Percentiles rank a stretch among this genome's conserved stretches.
Conservation (phyloP, 164 flowering plant genomes). For the Tetrastigma voinierianum region DNA sequence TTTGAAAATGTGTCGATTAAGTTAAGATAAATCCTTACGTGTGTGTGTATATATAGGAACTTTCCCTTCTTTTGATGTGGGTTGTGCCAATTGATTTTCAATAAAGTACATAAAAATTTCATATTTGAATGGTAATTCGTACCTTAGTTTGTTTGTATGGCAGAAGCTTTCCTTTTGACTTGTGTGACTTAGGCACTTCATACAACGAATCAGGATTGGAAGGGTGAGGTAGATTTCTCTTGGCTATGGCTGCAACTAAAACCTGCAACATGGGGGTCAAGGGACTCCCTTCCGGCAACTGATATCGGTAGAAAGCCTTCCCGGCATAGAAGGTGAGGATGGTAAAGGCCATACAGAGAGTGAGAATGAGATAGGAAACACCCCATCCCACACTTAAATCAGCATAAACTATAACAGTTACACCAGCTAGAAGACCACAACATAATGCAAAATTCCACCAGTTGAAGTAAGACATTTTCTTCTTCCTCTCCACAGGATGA, state of each 20-base stretch:
- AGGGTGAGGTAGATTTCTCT: conserved; percentile 25
- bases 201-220: conserved; percentile 12
- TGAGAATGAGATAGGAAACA: conserved; percentile 18
- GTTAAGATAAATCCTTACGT: too few relatives aligned
- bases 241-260: conserved; percentile 20
- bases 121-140: neutral
- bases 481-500: conserved; percentile 28
- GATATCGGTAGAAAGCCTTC: conserved; percentile 20
- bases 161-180: conserved; percentile 15
- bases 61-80: too few relatives aligned
- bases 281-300: conserved; percentile 24
- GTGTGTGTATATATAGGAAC: too few relatives aligned
- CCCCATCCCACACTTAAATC: conserved; percentile 31
- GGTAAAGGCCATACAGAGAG: conserved; percentile 19
- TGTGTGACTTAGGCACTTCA: conserved; percentile 16
- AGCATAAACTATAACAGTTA: conserved; percentile 22
- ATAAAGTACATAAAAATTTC: too few relatives aligned
- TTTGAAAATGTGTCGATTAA: too few relatives aligned
- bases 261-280: conserved; percentile 32
- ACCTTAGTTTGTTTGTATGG: conserved; percentile 23
- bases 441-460: conserved; percentile 34
- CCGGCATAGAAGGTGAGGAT: conserved; percentile 18
- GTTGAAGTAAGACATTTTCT: conserved; percentile 36
- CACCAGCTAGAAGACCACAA: conserved; percentile 26
- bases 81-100: too few relatives aligned